These are phyloP conservation scores for Crithidia thermophila DNA, from an alignment of 208 protist species.

Conservation along the genomic window DNA sequence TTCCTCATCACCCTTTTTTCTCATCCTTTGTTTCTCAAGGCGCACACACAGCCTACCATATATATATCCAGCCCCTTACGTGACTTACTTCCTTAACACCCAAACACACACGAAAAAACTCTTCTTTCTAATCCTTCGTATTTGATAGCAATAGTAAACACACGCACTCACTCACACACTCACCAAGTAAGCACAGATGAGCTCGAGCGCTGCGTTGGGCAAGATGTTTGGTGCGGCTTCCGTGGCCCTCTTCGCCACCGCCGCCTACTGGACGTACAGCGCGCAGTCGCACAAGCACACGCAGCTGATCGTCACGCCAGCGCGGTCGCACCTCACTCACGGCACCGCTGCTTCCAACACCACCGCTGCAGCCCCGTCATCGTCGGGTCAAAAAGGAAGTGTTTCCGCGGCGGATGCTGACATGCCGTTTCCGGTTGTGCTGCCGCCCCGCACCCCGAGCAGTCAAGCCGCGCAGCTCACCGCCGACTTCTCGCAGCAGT, in stretches of 20 bases:
- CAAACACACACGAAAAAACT: no score
- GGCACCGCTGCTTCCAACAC: neutral
- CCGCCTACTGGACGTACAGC: constrained; percentile 22
- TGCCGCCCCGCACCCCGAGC: constrained; percentile 31
- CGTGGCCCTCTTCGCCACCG: constrained; percentile 20
- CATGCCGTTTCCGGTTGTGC: constrained; percentile 29
- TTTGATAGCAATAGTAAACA: no score
- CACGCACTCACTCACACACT: no score
- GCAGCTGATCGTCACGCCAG: constrained; percentile 21
- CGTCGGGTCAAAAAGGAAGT: neutral
- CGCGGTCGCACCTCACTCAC: constrained; percentile 6
- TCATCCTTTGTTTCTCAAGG: no score
- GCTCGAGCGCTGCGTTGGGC: constrained; percentile 16
- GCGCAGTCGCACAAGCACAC: constrained; percentile 11
- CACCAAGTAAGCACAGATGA: no score
- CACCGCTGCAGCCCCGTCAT: neutral
- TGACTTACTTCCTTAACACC: no score
- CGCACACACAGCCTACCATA: no score
- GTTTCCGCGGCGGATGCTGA: neutral
- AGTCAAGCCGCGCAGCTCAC: constrained; percentile 8
- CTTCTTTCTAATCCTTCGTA: no score
- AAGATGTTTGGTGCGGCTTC: constrained; percentile 29
- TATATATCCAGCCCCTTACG: no score
- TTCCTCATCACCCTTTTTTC: no score
- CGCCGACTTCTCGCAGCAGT: constrained; percentile 34